Evolutionary conservation across 257 asterid genomes (phyloP).

Genomic region (Scutellaria barbata): DNA sequence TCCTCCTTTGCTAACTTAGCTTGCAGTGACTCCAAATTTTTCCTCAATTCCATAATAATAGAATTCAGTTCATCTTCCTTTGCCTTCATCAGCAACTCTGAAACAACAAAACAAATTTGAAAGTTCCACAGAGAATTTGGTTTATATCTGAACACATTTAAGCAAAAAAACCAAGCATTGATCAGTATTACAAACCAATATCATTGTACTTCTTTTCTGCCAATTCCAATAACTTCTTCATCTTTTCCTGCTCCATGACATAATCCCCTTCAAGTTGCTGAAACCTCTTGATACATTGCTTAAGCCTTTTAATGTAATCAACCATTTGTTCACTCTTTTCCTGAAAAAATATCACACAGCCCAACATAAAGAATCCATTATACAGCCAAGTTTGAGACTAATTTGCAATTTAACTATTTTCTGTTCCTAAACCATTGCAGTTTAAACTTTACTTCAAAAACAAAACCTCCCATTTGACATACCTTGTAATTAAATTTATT

Average conservation of each 20-base stretch:
- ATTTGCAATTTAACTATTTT: not conserved
- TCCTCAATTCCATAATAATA: conserved; percentile 74
- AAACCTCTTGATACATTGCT: conserved; percentile 82
- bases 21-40: conserved; percentile 67
- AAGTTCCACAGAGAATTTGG: not conserved
- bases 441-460: conserved; percentile 26
- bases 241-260: conserved; percentile 57
- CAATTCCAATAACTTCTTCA: conserved; percentile 60
- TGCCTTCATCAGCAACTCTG: conserved; percentile 75
- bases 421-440: not conserved
- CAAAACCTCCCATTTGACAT: conserved; percentile 17
- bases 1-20: conserved; percentile 75
- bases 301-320: conserved; percentile 72
- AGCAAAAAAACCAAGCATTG: conserved; percentile 14
- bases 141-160: not conserved
- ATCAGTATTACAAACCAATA: conserved; percentile 45
- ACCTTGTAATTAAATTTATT: conserved; percentile 63
- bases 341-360: conserved; percentile 45
- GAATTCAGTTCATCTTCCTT: conserved; percentile 82
- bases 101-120: not conserved
- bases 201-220: conserved; percentile 71
- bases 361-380: conserved; percentile 8
- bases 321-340: conserved; percentile 76
- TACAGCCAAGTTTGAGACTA: conserved; percentile 16
- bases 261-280: conserved; percentile 76